Evolutionary conservation across 495 filamentous ascomycete species (phyloP), one percentile per base, ranked within the genome.

Genomic region (Pyrenula massariospora): DNA sequence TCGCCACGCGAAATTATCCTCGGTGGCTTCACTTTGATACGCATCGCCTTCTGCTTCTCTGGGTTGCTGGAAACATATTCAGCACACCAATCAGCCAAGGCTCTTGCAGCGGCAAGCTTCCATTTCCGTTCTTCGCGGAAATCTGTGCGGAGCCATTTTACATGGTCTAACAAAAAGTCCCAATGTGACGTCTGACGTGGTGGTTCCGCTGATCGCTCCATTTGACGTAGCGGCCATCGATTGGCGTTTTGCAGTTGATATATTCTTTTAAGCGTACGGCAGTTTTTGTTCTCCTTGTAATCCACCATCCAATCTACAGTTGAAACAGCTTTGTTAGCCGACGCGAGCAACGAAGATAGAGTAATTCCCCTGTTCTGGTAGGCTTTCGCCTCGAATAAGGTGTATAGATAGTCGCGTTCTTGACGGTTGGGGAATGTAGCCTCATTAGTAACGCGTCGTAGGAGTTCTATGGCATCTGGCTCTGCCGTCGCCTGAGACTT

Each of bases 111-210:
- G 52, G 87, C 82, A 58, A 84, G 82, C 68, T 96, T 96, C 89
- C 89, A 96, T 66, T 94, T 95, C 24, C 88, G 73, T 68, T 98
- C 93, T 70, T 95, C 88, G 25, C 86, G 78, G 63, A 97, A 97
- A 72, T 98, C 93, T 1, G 89, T 95, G 42, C 89, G 81, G 84
- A 98, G 89, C 94, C 93, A 96, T 68, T 89, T 95, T 81, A 91
- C 87, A 70, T 98, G 89, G 59, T 89, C 78, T 10, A 97, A 71
- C 48, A 97, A 67, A 49, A 93, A 78, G 72, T 98, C 93, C 80
- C 82, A 84, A 66, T 96, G 91, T 3, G 83, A 80, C 1, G 78
- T 74, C 12, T 84, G 83, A 42, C 89, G 79, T 8, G 75, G 75
- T 24, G 94, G 93, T 65, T 98, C 93, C 2, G 78, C 73, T 24